A percentile compares a stretch with the other conserved stretches of the same genome.
These are phyloP conservation scores for Hypomyces rosellus DNA, from an alignment of 2,329 filamentous ascomycete species.

Conservation along the genomic window DNA sequence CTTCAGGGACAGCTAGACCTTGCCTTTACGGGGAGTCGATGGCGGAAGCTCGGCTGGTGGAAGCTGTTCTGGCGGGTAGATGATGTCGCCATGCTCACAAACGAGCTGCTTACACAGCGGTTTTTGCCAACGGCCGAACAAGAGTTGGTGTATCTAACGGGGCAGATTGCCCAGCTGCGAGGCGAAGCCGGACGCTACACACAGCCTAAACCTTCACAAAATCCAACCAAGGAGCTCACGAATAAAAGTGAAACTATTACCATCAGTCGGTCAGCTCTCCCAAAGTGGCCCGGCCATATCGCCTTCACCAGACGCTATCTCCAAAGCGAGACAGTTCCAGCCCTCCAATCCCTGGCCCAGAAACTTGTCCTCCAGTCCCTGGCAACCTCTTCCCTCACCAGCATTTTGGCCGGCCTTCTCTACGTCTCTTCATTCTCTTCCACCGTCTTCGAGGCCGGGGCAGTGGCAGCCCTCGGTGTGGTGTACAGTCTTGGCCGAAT, in stretches of 20 bases:
- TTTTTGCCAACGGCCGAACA: slow-evolving; percentile 77
- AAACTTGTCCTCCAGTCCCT: slow-evolving; percentile 68
- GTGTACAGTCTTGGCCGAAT: slow-evolving; percentile 53
- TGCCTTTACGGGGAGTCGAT: slow-evolving; percentile 68
- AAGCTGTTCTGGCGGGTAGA: slow-evolving; percentile 94
- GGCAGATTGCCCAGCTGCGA: slow-evolving; percentile 56
- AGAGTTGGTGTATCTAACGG: slow-evolving; percentile 75
- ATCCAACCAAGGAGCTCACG: background rate
- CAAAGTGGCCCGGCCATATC: slow-evolving; percentile 70
- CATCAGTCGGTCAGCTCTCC: slow-evolving; percentile 18
- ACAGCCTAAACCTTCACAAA: slow-evolving; percentile 26
- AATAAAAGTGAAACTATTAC: slow-evolving; percentile 14
- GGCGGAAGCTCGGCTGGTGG: slow-evolving; percentile 85
- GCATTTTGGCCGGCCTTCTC: slow-evolving; percentile 47
- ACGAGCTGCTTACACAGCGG: slow-evolving; percentile 66
- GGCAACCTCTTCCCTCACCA: slow-evolving; percentile 61
- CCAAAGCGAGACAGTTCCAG: slow-evolving; percentile 59
- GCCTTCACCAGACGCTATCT: slow-evolving; percentile 62
- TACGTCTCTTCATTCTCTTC: slow-evolving; percentile 51
- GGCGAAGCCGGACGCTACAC: slow-evolving; percentile 25
- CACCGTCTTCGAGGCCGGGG: slow-evolving; percentile 54
- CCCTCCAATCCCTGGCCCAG: slow-evolving; percentile 67
- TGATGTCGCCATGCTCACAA: slow-evolving; percentile 77
- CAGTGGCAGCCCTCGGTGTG: slow-evolving; percentile 54
- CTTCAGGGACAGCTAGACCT: slow-evolving; percentile 72